Base-by-base conservation (phyloP, 2,329 filamentous ascomycete genomes). In the Monosporascus sp. region DNA sequence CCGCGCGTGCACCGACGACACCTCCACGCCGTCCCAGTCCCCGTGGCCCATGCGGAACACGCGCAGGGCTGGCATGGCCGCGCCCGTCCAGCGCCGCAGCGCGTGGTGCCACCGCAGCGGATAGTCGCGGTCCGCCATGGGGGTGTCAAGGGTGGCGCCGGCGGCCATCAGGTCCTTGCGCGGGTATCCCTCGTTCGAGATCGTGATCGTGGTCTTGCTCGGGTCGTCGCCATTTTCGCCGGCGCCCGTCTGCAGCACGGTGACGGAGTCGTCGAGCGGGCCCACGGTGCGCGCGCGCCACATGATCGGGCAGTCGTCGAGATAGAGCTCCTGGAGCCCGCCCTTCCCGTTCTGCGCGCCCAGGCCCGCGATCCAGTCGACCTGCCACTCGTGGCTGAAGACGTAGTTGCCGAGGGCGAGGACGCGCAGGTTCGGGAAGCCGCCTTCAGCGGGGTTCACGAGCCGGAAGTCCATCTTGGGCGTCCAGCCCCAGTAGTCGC, bases 321-420 rank as follows among this genome's bases (percentile, higher is more conserved):
- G 63, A 14, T 73, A 69, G 1, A 80, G 59, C 41, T 73, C 67
- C 16, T 70, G 56, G 0, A 80, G 63, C 0, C 73, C 75, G 0
- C 59, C 61, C 1, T 38, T 50, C 2, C 54, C 57, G n/a, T 63
- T 65, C 3, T 49, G 44, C 5, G 54, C 14, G 5, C 60, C 65
- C 3, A 79, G 64, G 0, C 67, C 68, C 0, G 73, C 53, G 4
- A 80, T 70, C 76, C 76, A 80, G 9, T 73, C 71, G 0, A 78
- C 59, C 51, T 80, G 76, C 66, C 70, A 73, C 20, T 77, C 69
- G 36, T 77, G 68, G 5, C 67, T 67, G 48, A 80, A 76, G 3
- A 69, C 65, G 20, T 70, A 74, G 1, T 70, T 71, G 0, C 73
- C 73, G 0, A 80, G 57, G 0, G 68, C 63, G 0, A 80, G 65